Percentiles rank a stretch among this genome's conserved stretches.
Evolutionary conservation across 1,139 yeast species (phyloP).

Genomic region (Hyphopichia pseudoburtonii): DNA sequence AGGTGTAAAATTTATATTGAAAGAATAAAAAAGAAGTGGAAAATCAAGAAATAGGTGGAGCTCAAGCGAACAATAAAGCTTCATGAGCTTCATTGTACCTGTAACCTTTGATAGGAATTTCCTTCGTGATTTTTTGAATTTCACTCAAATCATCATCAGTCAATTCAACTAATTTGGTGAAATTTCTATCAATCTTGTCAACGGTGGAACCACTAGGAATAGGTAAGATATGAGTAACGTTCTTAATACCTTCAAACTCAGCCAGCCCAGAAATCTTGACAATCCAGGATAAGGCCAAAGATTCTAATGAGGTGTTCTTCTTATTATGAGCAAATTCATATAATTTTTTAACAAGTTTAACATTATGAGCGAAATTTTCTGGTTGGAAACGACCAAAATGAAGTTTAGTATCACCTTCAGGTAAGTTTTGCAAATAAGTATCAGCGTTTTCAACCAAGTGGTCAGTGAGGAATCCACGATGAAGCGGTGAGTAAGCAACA

Average conservation of each 20-base stretch:
- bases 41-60: neutral
- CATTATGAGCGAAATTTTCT: conserved; percentile 56
- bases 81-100: conserved; percentile 32
- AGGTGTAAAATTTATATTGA: no score
- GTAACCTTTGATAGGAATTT: conserved; percentile 44
- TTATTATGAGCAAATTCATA: conserved; percentile 49
- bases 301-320: conserved; percentile 52
- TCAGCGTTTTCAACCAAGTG: conserved; percentile 38
- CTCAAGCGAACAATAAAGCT: neutral
- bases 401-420: conserved; percentile 56
- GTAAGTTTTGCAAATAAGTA: conserved; percentile 34
- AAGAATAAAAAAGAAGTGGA: neutral
- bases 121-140: conserved; percentile 43
- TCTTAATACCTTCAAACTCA: conserved; percentile 31
- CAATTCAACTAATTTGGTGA: conserved; percentile 42
- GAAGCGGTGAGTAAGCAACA: conserved; percentile 78
- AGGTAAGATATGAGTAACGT: conserved; percentile 63
- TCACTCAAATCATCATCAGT: conserved; percentile 52
- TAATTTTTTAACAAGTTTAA: conserved; percentile 39
- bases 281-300: conserved; percentile 76
- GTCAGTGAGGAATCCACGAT: conserved; percentile 79
- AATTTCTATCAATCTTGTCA: conserved; percentile 60
- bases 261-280: conserved; percentile 30
- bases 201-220: conserved; percentile 73
- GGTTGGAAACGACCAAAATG: conserved; percentile 57